Percentiles rank a stretch among this genome's conserved stretches.
These are phyloP conservation scores for Amauroascus verrucosus DNA, from an alignment of 2,329 filamentous ascomycete genomes.

Conservation along the genomic window DNA sequence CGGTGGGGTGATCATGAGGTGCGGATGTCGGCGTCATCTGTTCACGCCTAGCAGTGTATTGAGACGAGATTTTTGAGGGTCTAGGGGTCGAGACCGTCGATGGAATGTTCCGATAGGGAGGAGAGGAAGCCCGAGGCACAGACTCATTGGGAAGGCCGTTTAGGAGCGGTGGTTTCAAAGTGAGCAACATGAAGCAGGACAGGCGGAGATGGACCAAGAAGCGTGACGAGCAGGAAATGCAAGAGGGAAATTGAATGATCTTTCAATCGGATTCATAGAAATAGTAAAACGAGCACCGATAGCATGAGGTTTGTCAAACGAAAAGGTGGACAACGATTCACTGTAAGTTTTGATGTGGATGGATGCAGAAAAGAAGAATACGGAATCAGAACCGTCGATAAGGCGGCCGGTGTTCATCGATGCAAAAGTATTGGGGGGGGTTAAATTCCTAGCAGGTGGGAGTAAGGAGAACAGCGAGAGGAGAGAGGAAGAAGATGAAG, in stretches of 20 bases:
- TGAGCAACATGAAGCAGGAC: slow-evolving; percentile 39
- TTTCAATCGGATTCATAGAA: background rate
- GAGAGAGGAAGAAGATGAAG: background rate
- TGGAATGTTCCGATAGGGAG: slow-evolving; percentile 27
- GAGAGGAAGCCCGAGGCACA: slow-evolving; percentile 31
- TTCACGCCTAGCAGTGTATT: slow-evolving; percentile 1
- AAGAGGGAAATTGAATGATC: background rate
- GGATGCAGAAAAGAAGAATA: background rate
- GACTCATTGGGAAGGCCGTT: slow-evolving; percentile 43
- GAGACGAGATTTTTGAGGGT: slow-evolving; percentile 15
- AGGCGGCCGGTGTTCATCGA: background rate
- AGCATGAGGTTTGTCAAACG: background rate
- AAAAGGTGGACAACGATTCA: background rate
- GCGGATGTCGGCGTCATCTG: slow-evolving; percentile 1
- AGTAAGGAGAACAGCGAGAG: too few species aligned
- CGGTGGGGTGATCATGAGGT: slow-evolving; percentile 21
- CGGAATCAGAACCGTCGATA: background rate
- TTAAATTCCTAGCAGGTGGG: background rate
- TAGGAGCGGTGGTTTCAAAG: slow-evolving; percentile 40
- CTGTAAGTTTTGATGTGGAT: background rate
- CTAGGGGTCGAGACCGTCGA: slow-evolving; percentile 22
- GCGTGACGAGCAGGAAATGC: background rate
- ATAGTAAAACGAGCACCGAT: background rate
- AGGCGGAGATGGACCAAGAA: background rate
- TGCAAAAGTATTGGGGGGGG: background rate